Evolutionary conservation across 1,284 basidiomycete genomes (phyloP).

Genomic region (Cutaneotrichosporon sp.): DNA sequence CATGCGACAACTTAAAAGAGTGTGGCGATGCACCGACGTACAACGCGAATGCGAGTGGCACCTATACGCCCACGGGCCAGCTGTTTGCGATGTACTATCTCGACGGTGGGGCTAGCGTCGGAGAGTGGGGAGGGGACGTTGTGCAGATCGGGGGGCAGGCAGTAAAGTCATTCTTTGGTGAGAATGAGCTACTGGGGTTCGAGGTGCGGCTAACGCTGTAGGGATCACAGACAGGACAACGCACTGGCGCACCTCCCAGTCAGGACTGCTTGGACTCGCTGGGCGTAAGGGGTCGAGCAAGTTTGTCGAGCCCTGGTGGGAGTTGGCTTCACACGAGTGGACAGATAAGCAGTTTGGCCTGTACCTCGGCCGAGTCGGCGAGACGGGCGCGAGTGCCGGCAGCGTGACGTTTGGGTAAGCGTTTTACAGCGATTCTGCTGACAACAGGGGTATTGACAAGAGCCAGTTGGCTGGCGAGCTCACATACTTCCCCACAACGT

Average conservation of each 20-base stretch:
- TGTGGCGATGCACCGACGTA: slow-evolving; percentile 18
- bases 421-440: too few species aligned
- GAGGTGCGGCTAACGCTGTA: not conserved
- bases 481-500: slow-evolving; percentile 54
- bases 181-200: slow-evolving; percentile 20
- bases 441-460: slow-evolving; percentile 48
- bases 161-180: slow-evolving; percentile 63
- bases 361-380: slow-evolving; percentile 16
- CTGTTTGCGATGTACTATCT: not conserved
- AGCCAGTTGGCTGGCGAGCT: slow-evolving; percentile 68
- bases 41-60: slow-evolving; percentile 12
- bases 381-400: slow-evolving; percentile 62
- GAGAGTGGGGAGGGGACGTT: slow-evolving; percentile 63
- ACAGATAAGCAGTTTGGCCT: slow-evolving; percentile 2
- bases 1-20: slow-evolving; percentile 15
- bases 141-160: slow-evolving; percentile 76
- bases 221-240: not conserved
- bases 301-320: slow-evolving; percentile 5
- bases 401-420: slow-evolving; percentile 57
- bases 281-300: slow-evolving; percentile 31
- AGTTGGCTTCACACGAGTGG: slow-evolving; percentile 2
- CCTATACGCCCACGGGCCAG: slow-evolving; percentile 37
- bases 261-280: slow-evolving; percentile 52
- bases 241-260: slow-evolving; percentile 10
- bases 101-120: slow-evolving; percentile 54